Evolutionary conservation across 2,329 filamentous ascomycete species (phyloP).

Genomic region (Penicillium polonicum): DNA sequence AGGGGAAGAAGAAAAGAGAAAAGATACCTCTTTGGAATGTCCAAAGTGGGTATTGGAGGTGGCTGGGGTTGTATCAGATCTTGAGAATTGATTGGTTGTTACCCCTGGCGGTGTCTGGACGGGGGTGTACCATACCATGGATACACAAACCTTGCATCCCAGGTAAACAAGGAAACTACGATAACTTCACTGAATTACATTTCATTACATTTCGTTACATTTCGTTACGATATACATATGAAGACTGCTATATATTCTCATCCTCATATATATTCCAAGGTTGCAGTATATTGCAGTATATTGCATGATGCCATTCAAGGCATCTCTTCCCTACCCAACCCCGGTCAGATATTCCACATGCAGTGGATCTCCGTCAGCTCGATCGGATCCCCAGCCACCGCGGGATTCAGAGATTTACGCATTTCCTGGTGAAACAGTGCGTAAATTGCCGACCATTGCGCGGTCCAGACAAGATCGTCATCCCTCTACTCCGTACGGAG

Average conservation of each 20-base stretch:
- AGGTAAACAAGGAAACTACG: not conserved
- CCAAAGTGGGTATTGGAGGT: conserved; percentile 20
- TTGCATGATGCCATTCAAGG: conserved; percentile 1
- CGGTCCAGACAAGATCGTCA: conserved; percentile 19
- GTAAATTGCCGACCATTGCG: conserved; percentile 11
- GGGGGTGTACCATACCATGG: not conserved
- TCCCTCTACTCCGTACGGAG: conserved; percentile 2
- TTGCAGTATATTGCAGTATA: not conserved
- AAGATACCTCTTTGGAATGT: conserved; percentile 22
- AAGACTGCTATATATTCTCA: too few relatives aligned
- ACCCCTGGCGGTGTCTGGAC: conserved; percentile 21
- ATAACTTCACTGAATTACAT: too few relatives aligned
- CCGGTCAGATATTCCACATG: conserved; percentile 7
- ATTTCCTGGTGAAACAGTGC: conserved; percentile 17
- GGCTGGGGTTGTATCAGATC: conserved; percentile 19
- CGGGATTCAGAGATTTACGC: conserved; percentile 15
- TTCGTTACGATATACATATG: too few relatives aligned
- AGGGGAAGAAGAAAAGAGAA: conserved; percentile 14
- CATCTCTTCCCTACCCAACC: not conserved
- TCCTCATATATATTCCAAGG: not conserved
- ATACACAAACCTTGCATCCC: conserved; percentile 10
- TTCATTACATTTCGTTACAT: too few relatives aligned
- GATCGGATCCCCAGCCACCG: conserved; percentile 26
- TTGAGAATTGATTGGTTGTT: conserved; percentile 14
- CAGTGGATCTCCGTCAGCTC: conserved; percentile 22